Base-by-base conservation (phyloP, 495 filamentous ascomycete species). In the Cairneyella variabilis region DNA sequence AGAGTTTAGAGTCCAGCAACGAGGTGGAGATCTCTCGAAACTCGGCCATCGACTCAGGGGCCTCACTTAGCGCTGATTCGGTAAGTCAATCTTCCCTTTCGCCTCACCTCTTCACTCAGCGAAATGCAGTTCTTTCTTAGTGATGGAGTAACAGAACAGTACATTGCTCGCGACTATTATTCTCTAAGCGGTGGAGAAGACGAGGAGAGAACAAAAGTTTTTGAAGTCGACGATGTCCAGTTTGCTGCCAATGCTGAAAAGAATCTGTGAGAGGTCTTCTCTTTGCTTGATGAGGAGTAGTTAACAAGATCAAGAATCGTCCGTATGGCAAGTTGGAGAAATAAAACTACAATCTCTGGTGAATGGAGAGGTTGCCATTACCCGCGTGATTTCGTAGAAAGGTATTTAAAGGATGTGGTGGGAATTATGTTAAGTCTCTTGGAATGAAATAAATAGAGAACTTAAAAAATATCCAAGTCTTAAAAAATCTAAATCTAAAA, bases 81-180 rank as follows among this genome's bases (percentile, higher is more conserved):
- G 49, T 58, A 48, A 7, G 48, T 38, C 38, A 3, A 43, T 18
- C 34, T 39, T 16, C 9, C 23, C n/a, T 25, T 30, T 42, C 16
- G 34, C 37, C 38, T 8, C n/a, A n/a, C n/a, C n/a, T n/a, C n/a
- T n/a, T n/a, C n/a, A n/a, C n/a, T n/a, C n/a, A n/a, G n/a, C n/a
- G n/a, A n/a, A n/a, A n/a, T 14, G 4, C 37, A 56, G 53, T 37
- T 58, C 45, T 58, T 58, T 40, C 50, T 58, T 16, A 53, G 50
- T 28, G 56, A 58, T 18, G 56, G 56, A n/a, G 39, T 58, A 32
- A 50, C 42, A 36, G 56, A 58, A 28, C 12, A 44, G 12, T 58
- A 54, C 36, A 58, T 58, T 20, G 3, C 9, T 1, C 56, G 20
- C 12, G 7, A 32, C 20, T 47, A 53, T 22, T 18, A 2, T 1